A percentile compares a stretch with the other conserved stretches of the same genome.
phyloP scores from a whole-genome alignment of 1,284 basidiomycete genomes.

The Xerocomus minutiporus region DNA sequence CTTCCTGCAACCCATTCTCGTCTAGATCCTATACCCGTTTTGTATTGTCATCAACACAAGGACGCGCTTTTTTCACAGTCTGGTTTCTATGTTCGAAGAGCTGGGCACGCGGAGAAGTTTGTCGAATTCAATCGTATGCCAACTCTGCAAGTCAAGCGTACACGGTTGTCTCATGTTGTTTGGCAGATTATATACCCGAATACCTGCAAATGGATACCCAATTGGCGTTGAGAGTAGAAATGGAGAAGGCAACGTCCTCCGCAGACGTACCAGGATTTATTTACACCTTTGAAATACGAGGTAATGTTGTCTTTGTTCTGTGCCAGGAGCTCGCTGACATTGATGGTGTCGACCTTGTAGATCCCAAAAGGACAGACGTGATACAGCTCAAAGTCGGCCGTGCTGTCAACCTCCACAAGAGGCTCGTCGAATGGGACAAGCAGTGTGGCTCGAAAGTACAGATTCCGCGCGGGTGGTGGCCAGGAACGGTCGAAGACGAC shows the following conservation, averaged over 20 bases:
- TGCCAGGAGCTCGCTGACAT: not conserved
- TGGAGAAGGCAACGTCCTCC: conserved; percentile 59
- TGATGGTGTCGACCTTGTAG: not conserved
- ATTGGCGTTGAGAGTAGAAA: conserved; percentile 58
- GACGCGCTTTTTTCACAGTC: conserved; percentile 49
- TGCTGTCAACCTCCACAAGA: conserved; percentile 43
- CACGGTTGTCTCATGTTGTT: conserved; percentile 16
- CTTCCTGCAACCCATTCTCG: conserved; percentile 39
- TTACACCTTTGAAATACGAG: conserved; percentile 72
- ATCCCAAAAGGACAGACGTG: conserved; percentile 30
- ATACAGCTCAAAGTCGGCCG: conserved; percentile 53
- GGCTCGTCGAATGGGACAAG: conserved; percentile 70
- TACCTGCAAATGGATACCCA: conserved; percentile 63
- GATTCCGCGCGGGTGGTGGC: conserved; percentile 51
- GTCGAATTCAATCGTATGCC: conserved; percentile 51
- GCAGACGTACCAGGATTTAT: conserved; percentile 69
- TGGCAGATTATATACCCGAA: conserved; percentile 61
- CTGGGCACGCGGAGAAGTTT: conserved; percentile 39
- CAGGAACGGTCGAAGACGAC: conserved; percentile 34
- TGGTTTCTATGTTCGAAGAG: conserved; percentile 55
- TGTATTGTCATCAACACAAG: conserved; percentile 66
- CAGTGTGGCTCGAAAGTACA: conserved; percentile 54
- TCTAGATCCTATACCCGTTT: conserved; percentile 34
- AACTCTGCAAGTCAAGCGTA: not conserved
- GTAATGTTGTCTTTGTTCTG: conserved; percentile 32